Evolutionary conservation across 73 alveolate species (phyloP).

Genomic region (Paramecium sonneborni): DNA sequence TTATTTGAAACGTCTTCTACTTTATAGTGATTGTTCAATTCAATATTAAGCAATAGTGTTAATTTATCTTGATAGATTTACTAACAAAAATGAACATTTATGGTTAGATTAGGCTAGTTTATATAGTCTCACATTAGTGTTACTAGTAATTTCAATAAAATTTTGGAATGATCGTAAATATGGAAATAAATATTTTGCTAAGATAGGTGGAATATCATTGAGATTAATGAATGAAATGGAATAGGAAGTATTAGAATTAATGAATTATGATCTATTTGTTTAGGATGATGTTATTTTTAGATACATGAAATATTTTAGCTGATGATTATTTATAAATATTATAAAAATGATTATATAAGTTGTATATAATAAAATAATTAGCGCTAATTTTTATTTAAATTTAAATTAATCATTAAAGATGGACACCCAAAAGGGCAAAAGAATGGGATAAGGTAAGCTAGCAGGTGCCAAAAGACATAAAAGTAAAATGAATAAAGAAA

Average conservation of each 20-base stretch:
- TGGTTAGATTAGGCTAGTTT: slow-evolving; percentile 21
- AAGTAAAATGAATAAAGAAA: background rate
- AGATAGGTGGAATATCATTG: slow-evolving; percentile 12
- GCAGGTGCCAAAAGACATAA: slow-evolving; percentile 32
- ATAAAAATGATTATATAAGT: background rate
- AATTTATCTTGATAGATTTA: slow-evolving; percentile 7
- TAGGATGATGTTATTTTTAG: background rate
- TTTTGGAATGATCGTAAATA: background rate
- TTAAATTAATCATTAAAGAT: background rate
- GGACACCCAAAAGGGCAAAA: background rate
- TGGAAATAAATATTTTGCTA: background rate
- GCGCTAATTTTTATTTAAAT: slow-evolving; percentile 4
- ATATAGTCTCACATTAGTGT: background rate
- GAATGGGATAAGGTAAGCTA: slow-evolving; percentile 7
- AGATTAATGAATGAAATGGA: slow-evolving; percentile 36
- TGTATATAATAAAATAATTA: background rate
- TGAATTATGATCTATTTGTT: background rate
- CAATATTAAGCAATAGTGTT: background rate
- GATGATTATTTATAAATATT: background rate
- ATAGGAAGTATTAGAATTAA: background rate
- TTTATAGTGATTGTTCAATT: background rate
- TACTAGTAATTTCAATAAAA: background rate
- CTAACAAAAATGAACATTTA: background rate
- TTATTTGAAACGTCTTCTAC: background rate
- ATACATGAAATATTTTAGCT: background rate